Evolutionary conservation across 106 monocot species (phyloP), one percentile per base, ranked within the genome.

Genomic region (Apostasia ramifera): DNA sequence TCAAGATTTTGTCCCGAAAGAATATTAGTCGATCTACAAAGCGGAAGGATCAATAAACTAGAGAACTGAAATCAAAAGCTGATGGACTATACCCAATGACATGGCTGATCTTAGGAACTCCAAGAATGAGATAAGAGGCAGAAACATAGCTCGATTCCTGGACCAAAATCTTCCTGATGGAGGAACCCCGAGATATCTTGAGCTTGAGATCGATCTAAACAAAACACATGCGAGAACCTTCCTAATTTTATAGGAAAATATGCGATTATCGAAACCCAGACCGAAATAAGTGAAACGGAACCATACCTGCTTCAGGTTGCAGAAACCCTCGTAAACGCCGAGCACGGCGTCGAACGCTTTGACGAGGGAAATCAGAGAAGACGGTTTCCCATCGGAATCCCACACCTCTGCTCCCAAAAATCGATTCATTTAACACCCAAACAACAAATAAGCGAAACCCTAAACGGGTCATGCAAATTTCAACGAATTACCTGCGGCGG

Each of bases 291-390:
- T 15, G 15, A 13, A 8, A 14, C n/a, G n/a, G 44, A 50, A 59
- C 3, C 48, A 51, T 44, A 86, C 86, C 83, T 84, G 88, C 69
- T 84, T 88, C 39, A 88, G 70, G 44, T 88, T 81, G 70, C 88
- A 88, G 79, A 88, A 88, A 0, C 88, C 88, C 57, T 84, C 81
- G 74, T 88, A 88, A 43, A 79, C 88, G 44, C 75, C 72, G 1
- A 88, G 76, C 65, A 84, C 65, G 48, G 81, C 70, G n/a, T 88
- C 75, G 41, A 88, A 84, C 10, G 61, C 76, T 57, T 81, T 70
- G 39, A 72, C 74, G 50, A 83, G 60, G 6, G 80, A 75, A 50
- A 87, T 40, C 61, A 80, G 26, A 58, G 76, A 71, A 12, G 81
- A 57, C 8, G 69, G 57, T 10, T 63, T 67, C 60, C 69, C 60